phyloP scores from a whole-genome alignment of 1,284 basidiomycete genomes.

The Lignosus rhinocerotis region DNA sequence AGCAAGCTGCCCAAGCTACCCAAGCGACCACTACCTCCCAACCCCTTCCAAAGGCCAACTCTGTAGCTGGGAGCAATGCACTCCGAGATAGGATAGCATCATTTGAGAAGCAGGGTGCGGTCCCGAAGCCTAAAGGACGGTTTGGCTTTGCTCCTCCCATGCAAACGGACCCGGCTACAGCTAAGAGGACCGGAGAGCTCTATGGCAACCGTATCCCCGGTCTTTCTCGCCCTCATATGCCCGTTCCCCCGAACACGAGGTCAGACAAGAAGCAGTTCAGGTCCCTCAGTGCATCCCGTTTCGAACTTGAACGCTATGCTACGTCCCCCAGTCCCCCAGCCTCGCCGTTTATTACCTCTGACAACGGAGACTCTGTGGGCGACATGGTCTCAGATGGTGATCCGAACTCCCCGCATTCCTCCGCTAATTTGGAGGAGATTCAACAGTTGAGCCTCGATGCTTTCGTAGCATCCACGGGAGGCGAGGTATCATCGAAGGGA shows the following conservation, averaged over 20 bases:
- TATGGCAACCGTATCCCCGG: slow-evolving; percentile 71
- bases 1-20: slow-evolving; percentile 39
- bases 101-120: slow-evolving; percentile 74
- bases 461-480: not conserved
- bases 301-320: slow-evolving; percentile 19
- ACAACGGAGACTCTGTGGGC: slow-evolving; percentile 16
- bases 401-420: slow-evolving; percentile 3
- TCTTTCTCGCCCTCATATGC: slow-evolving; percentile 32
- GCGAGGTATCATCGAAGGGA: not conserved
- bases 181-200: slow-evolving; percentile 55
- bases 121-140: slow-evolving; percentile 71
- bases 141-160: slow-evolving; percentile 71
- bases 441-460: slow-evolving; percentile 12
- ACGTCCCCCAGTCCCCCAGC: slow-evolving; percentile 19
- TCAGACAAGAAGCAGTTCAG: slow-evolving; percentile 8
- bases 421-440: slow-evolving; percentile 7
- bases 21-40: slow-evolving; percentile 21
- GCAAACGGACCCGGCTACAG: slow-evolving; percentile 41
- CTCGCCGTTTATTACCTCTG: slow-evolving; percentile 17
- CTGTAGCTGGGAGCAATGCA: slow-evolving; percentile 38
- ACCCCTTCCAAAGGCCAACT: slow-evolving; percentile 33
- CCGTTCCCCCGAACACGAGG: slow-evolving; percentile 17
- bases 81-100: slow-evolving; percentile 74
- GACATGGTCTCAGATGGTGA: slow-evolving; percentile 20
- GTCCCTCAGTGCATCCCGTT: slow-evolving; percentile 9